Evolutionary conservation across 495 filamentous ascomycete species (phyloP), one percentile per base, ranked within the genome.

Genomic region (Antarctomyces pellizariae): DNA sequence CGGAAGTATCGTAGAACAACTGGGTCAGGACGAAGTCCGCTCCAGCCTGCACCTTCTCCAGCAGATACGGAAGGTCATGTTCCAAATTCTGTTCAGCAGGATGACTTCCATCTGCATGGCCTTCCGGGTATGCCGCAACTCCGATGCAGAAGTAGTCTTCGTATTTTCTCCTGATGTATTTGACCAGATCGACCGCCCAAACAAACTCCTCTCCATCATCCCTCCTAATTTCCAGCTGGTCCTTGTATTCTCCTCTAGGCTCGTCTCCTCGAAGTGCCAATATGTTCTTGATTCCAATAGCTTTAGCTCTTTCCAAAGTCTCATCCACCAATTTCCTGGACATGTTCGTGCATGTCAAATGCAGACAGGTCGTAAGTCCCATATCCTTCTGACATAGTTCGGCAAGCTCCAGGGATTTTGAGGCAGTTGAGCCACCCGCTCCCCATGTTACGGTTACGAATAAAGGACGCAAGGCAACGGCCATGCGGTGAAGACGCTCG

Each of bases 11-110:
- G 46, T 84, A 97, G 52, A 93, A 95, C 13, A 97, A 57, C 44
- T 97, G 86, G n/a, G 89, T 95, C 78, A 97, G 90, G 44, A 97
- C 74, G 47, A 97, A 97, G 47, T 95, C 89, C 12, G 84, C 89
- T 0, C 86, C 86, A 3, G 86, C 86, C 39, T 70, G 55, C 0
- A 71, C 71, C 59, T 97, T 97, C 32, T 92, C 82, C 16, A 92
- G 62, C 25, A 97, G 55, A 42, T 79, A 92, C 4, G 86, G 77
- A 19, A 97, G 47, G 50, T 97, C 86, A 22, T 70, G 67, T 34
- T 62, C 57, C 0, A 77, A 57, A 43, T 71, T 71, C 52, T 95
- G 86, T 13, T 68, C 58, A 34, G 73, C 64, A 11, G 64, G 64
- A 50, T 82, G 69, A 20, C 70, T 70, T 43, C 89, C 79, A 44